Base-by-base conservation (phyloP, 495 filamentous ascomycete species). In the Ramalina intermedia region DNA sequence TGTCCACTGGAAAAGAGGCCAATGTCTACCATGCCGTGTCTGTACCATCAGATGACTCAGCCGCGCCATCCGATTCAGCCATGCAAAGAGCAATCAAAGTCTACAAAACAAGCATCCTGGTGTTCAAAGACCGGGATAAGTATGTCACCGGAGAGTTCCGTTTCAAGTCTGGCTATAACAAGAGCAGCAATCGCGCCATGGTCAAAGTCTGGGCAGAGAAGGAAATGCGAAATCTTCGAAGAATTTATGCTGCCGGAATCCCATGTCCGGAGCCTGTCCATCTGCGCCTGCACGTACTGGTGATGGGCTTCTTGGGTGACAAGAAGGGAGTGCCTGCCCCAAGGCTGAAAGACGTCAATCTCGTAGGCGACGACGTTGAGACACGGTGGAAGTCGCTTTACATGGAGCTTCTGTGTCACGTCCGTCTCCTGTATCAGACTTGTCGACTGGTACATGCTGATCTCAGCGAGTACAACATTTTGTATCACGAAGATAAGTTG, bases 181-280 rank as follows among this genome's bases (percentile, higher is more conserved):
- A 96, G 71, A 82, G 79, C 50, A 90, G 84, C 65, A 91, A 85
- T 64, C 76, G 88, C 4, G 84, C 87, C 42, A 96, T 95, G 89
- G 89, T 98, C 44, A 91, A 94, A 63, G 66, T 94, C 39, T 98
- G 91, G 91, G 91, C 93, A 4, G 89, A 96, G 66, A 98, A 98
- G 67, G 91, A 98, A 63, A 91, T 94, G 73, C 77, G 91, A 42
- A 96, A 98, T 66, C 59, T 98, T 50, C 82, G 85, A 51, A 75
- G 93, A 43, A 78, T 98, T 18, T 68, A 87, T 58, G 63, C 73
- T 4, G 83, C 91, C 17, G 87, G 85, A 1, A 91, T 98, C 41
- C 82, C 87, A 14, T 91, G 82, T 53, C 91, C 91, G 0, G 86
- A 96, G 58, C 89, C 91, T 0, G 68, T 96, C 29, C 78, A 82